phyloP scores from a whole-genome alignment of 2,329 filamentous ascomycete genomes.

The Lasiodiplodia citricola region DNA sequence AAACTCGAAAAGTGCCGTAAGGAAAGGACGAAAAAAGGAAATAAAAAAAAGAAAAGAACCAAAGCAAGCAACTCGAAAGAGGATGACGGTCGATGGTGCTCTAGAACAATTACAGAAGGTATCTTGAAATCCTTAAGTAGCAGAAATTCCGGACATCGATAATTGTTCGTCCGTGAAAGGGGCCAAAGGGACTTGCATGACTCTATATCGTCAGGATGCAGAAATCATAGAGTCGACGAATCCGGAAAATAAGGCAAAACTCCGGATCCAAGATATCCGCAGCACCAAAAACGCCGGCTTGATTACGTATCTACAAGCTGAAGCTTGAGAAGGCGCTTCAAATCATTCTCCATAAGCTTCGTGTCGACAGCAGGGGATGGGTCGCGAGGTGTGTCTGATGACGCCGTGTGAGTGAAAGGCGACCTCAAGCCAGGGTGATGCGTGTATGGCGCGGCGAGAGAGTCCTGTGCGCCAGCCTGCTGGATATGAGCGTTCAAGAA shows the following conservation, averaged over 20 bases:
- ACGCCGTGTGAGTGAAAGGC: slow-evolving; percentile 13
- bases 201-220: slow-evolving; percentile 14
- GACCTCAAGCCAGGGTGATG: slow-evolving; percentile 26
- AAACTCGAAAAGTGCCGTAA: neutral
- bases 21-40: neutral
- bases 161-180: slow-evolving; percentile 16
- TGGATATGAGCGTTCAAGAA: slow-evolving; percentile 41
- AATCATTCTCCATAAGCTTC: slow-evolving; percentile 46
- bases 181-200: slow-evolving; percentile 18
- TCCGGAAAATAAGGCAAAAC: slow-evolving; percentile 21
- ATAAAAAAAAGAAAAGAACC: neutral
- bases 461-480: slow-evolving; percentile 20
- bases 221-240: slow-evolving; percentile 18
- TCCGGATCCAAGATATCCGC: slow-evolving; percentile 22
- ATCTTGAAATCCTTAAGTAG: slow-evolving; percentile 24
- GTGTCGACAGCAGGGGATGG: slow-evolving; percentile 32
- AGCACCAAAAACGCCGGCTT: slow-evolving; percentile 21
- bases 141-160: slow-evolving; percentile 19
- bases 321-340: slow-evolving; percentile 47
- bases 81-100: slow-evolving; percentile 1
- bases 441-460: slow-evolving; percentile 27
- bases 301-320: slow-evolving; percentile 27
- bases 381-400: slow-evolving; percentile 5
- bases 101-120: slow-evolving; percentile 25
- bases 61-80: slow-evolving; percentile 1